Evolutionary conservation across 2,329 filamentous ascomycete genomes (phyloP), one percentile per base, ranked within the genome.

Genomic region (Trichoderma sp.): DNA sequence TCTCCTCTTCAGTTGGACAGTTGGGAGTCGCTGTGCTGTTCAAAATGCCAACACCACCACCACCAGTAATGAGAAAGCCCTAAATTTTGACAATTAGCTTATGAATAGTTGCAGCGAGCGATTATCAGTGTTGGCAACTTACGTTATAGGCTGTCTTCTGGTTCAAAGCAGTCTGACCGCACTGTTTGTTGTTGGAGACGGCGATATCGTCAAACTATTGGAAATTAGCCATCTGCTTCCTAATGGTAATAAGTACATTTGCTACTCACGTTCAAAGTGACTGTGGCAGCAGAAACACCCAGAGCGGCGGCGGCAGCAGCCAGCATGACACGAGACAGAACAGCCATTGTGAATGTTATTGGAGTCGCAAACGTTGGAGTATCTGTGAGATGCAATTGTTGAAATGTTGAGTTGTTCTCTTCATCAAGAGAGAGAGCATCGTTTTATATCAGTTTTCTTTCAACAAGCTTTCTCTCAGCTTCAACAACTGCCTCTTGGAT

Each of bases 271-370:
- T 66, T 66, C 28, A 66, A 23, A 32, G 63, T 53, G 23, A 66
- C 63, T 4, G 39, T 66, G 11, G 17, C 20, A 17, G 63, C 63
- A 53, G 63, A 66, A 66, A 53, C 63, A 26, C 63, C 43, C 7
- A 66, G 15, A 3, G 39, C 63, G 9, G 63, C 43, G 5, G 50
- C 36, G 15, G 50, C 36, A 26, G 36, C 43, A 26, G 43, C 39
- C 26, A 66, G 30, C 26, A 66, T 43, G n/a, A 43, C 26, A 34
- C 63, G 63, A 34, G 63, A 53, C 11, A 66, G 63, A 43, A 66
- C 32, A 53, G 63, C 39, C 63, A 66, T 66, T 20, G 26, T 53
- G 63, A 15, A 23, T 23, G 13, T n/a, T 50, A 13, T 28, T 20
- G 26, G 15, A 23, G 12, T 47, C 9, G n/a, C 4, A 61, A 23